Conservation (phyloP, 139 green algal genomes). For the Dunaliella primolecta region DNA sequence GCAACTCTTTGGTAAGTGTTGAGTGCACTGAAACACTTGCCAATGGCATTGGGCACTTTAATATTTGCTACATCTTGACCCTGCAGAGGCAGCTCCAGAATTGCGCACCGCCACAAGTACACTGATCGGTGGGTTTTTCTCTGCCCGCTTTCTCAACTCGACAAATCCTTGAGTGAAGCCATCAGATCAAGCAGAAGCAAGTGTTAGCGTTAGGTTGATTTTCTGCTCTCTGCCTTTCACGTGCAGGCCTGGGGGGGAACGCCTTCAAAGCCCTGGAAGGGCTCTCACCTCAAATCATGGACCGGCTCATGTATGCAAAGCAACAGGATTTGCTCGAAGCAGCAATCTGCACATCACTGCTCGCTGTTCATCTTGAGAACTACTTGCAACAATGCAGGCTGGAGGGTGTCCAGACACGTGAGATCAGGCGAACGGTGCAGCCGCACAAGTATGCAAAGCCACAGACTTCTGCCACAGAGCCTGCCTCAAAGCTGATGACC, state of each 20-base stretch:
- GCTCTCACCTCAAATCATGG: conserved; percentile 20
- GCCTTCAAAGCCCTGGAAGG: conserved; percentile 29
- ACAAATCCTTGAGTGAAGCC: background rate
- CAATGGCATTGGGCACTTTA: conserved; percentile 15
- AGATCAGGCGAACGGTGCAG: too few species aligned
- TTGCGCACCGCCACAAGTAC: conserved; percentile 39
- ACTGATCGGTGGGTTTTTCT: conserved; percentile 24
- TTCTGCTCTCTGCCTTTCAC: background rate
- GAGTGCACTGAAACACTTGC: background rate
- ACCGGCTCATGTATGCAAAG: conserved; percentile 12
- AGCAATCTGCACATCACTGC: too few species aligned
- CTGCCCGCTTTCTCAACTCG: background rate
- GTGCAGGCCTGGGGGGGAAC: conserved; percentile 29
- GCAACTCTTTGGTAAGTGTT: conserved; percentile 20
- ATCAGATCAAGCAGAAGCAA: background rate
- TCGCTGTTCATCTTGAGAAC: too few species aligned
- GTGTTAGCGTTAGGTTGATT: background rate
- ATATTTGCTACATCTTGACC: conserved; percentile 13
- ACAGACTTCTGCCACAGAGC: background rate
- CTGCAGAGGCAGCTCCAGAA: conserved; percentile 32
- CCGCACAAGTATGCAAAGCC: background rate
- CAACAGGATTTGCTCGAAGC: background rate
- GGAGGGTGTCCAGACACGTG: too few species aligned
- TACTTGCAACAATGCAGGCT: too few species aligned
- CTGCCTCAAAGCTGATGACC: background rate